Base-by-base conservation (phyloP, 2,329 filamentous ascomycete genomes). In the Grosmannia serpens region DNA sequence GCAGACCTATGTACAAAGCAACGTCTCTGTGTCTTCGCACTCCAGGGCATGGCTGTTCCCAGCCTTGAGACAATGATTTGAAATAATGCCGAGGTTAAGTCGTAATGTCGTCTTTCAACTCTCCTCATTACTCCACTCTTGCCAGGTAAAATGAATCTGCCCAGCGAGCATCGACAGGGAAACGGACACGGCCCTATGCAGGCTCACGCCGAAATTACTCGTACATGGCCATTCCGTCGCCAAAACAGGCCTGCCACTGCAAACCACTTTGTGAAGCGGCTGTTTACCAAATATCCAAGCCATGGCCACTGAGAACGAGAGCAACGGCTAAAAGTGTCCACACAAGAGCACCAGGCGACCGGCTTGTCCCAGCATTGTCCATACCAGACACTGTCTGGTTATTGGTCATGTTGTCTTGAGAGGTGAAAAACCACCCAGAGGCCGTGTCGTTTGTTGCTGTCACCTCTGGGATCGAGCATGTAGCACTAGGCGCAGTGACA, bases 401-500 rank as follows among this genome's bases (percentile, higher is more conserved):
- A 24, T 68, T 69, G 20, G 76, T 75, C 73, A 74, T 74, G 57
- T 78, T 77, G 5, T 68, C 61, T 33, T 74, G 67, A 47, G 74
- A 65, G 47, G 68, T 75, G 63, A 84, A 83, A 67, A 84, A 83
- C 62, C 71, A 77, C 4, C 65, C 71, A 26, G 64, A 65, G 3
- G 70, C 67, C 2, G 68, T 68, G 35, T 58, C 57, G 58, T 71
- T 69, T 1, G 70, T 67, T 8, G 69, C 66, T 10, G 67, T 71
- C 41, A 73, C 67, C 22, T 79, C 75, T 1, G 81, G 80, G 22
- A 84, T 78, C 13, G 66, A 59, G 63, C 82, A 84, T 2, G 80
- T 68, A 0, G 76, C 72, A 4, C 68, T 68, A 5, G 66, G 58
- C 1, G 68, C 73, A 3, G 57, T 55, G 1, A 70, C 65, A 57